Base-by-base conservation (phyloP, 2,329 filamentous ascomycete genomes). In the Pestalotiopsis sp. region DNA sequence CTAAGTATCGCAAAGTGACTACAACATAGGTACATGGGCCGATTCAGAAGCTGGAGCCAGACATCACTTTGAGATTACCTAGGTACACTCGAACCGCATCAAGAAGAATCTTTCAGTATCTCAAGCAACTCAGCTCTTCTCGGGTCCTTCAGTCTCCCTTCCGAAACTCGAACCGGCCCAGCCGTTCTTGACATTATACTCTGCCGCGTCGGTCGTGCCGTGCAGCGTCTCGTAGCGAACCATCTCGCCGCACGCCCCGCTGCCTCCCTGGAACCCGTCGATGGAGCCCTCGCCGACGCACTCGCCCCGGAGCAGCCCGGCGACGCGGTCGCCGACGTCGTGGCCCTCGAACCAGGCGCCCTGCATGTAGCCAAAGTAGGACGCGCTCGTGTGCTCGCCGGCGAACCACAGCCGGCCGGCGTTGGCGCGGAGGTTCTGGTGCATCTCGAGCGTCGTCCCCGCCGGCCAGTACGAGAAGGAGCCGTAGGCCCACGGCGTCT, bases 401-500 rank as follows among this genome's bases (percentile, higher is more conserved):
- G 90, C 89, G 70, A 91, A 92, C 81, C 85, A 91, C 3, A 92
- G 76, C 0, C 88, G 78, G 9, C 84, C 84, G 0, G 90, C 78
- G 69, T 91, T 91, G n/a, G 90, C 88, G 1, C 90, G 85, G 12
- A 92, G 81, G 71, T 92, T 92, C 75, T 92, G 87, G 72, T 92
- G 90, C 80, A 84, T 87, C 73, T 91, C 87, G 0, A 92, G 80
- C 0, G 87, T 90, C 58, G 88, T 88, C 0, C 87, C 87, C 0
- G 85, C 80, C 0, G 90, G 90, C 91, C 90, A 92, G 75, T 92
- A 92, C 49, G 87, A 90, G 78, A 91, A 92, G 25, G 86, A 89
- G 3, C 90, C 90, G 66, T 85, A 88, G 0, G 83, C 77, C 84
- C 83, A 86, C 20, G 38, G 41, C 23, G 27, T 64, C 41, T 52